A percentile compares a stretch with the other conserved stretches of the same genome.
phyloP scores from a whole-genome alignment of 1,139 yeast species.

The Petasospora fabianii region DNA sequence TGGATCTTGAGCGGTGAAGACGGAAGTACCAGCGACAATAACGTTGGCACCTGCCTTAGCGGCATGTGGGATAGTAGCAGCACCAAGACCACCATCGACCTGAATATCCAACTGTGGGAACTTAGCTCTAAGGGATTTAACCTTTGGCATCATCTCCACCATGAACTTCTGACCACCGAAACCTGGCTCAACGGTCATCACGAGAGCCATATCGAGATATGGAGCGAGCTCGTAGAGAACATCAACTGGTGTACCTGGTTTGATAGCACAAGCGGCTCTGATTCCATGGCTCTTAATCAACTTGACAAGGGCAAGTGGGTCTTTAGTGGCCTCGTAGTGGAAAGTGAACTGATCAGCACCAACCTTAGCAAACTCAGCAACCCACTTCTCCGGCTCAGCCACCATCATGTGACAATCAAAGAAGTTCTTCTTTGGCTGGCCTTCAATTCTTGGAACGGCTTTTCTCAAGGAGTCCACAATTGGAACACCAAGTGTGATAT shows the following conservation, averaged over 20 bases:
- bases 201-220: constrained; percentile 83
- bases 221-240: constrained; percentile 75
- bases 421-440: constrained; percentile 45
- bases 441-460: constrained; percentile 61
- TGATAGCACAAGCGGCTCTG: constrained; percentile 92
- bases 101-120: constrained; percentile 83
- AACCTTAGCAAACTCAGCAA: constrained; percentile 84
- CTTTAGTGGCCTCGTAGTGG: constrained; percentile 89
- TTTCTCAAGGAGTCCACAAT: constrained; percentile 76
- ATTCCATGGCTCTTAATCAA: constrained; percentile 77
- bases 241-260: constrained; percentile 91
- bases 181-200: constrained; percentile 99
- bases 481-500: constrained; percentile 91
- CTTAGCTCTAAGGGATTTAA: constrained; percentile 63
- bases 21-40: constrained; percentile 96
- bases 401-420: constrained; percentile 99
- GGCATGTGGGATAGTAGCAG: constrained; percentile 76
- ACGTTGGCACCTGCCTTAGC: constrained; percentile 97
- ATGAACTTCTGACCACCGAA: constrained; percentile 98
- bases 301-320: constrained; percentile 72
- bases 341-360: constrained; percentile 97
- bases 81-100: constrained; percentile 96
- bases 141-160: constrained; percentile 96
- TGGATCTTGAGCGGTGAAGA: constrained; percentile 81
- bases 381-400: constrained; percentile 92